Base-by-base conservation (phyloP, 2,329 filamentous ascomycete genomes). In the Cladophialophora yegresii region DNA sequence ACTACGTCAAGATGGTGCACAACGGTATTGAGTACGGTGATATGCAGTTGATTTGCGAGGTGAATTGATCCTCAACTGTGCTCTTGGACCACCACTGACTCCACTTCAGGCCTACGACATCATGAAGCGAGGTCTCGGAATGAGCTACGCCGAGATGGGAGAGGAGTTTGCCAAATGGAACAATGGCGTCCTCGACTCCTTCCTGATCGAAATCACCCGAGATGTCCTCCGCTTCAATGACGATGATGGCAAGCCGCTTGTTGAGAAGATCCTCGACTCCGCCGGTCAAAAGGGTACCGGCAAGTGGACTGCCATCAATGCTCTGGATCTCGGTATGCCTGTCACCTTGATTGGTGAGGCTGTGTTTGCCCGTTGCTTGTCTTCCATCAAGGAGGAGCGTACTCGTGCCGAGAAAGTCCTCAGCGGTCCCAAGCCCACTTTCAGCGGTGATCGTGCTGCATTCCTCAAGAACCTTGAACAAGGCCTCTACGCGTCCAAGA, bases 1-100 rank as follows among this genome's bases (percentile, higher is more conserved):
- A 99, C 89, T 99, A 97, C 86, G 93, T 99, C 85, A 99, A 99
- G 91, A 99, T 99, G 95, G 95, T 99, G 70, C 95, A 99, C 89
- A 99, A 99, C 83, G 95, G 95, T 87, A 99, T 99, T 75, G 95
- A 99, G 84, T 99, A 99, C 80, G 95, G 95, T 88, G 95, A 99
- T 84, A 99, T 99, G 95, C 95, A 99, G 86, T 87, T 99, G 76
- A 99, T 99, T 79, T 96, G 90, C 82, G 95, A 99, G 89, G 93
- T 96, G 82, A 74, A 86, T 26, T 3, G n/a, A n/a, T n/a, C 8
- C 23, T 16, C 30, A 40, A 12, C 1, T 33, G 23, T 57, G 20
- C 50, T 12, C 20, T 26, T 28, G 43, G 43, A 54, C 58, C 28
- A 22, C 33, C 6, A 51, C 72, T 72, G 62, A 73, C 63, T 54